phyloP scores from a whole-genome alignment of 1,284 basidiomycete genomes.

The Singerocomus inundabilis region DNA sequence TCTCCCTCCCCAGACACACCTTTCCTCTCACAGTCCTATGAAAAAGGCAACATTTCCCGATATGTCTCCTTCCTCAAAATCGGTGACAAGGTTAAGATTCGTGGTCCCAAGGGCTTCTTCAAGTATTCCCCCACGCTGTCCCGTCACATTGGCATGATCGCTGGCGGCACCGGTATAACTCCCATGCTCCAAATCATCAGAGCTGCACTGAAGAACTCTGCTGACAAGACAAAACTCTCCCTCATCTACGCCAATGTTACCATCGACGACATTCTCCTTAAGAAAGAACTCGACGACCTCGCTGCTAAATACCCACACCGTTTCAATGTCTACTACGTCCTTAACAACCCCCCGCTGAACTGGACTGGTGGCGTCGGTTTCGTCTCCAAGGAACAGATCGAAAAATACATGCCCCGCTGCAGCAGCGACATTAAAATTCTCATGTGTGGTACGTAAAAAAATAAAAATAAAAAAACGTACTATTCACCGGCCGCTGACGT shows the following conservation, averaged over 20 bases:
- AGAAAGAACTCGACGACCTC: slow-evolving; percentile 82
- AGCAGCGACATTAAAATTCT: slow-evolving; percentile 76
- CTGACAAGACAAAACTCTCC: slow-evolving; percentile 77
- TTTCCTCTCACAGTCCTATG: slow-evolving; percentile 69
- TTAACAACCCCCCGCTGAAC: slow-evolving; percentile 86
- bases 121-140: slow-evolving; percentile 70
- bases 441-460: slow-evolving; percentile 67
- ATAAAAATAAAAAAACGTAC: too few species aligned
- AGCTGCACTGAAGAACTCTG: slow-evolving; percentile 82
- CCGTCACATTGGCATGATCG: slow-evolving; percentile 90
- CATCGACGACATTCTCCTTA: slow-evolving; percentile 84
- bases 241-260: slow-evolving; percentile 98
- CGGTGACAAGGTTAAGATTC: slow-evolving; percentile 85
- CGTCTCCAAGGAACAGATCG: slow-evolving; percentile 92
- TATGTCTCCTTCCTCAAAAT: slow-evolving; percentile 79
- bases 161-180: slow-evolving; percentile 94
- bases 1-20: neutral
- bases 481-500: neutral
- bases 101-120: slow-evolving; percentile 96
- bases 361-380: slow-evolving; percentile 94
- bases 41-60: slow-evolving; percentile 94
- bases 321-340: slow-evolving; percentile 87
- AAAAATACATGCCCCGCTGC: slow-evolving; percentile 66
- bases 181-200: slow-evolving; percentile 98
- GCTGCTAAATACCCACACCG: slow-evolving; percentile 62